These are phyloP conservation scores for Kwoniella mangroviensis DNA, from an alignment of 768 basidiomycete genomes.

Conservation along the genomic window DNA sequence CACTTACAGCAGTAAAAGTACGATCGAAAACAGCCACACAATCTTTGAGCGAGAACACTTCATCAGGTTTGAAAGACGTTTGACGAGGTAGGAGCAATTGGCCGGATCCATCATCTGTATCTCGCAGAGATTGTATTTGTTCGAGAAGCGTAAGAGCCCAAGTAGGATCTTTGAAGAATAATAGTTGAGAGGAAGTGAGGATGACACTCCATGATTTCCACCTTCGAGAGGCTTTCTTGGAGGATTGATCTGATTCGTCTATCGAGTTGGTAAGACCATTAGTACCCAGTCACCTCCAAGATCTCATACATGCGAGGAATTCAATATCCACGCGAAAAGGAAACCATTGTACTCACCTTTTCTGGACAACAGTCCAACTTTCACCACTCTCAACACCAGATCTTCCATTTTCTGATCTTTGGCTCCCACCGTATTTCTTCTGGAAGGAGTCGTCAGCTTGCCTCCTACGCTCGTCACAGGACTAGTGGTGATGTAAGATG, in stretches of 20 bases:
- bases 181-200: conserved; percentile 84
- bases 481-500: background rate
- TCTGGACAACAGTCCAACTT: conserved; percentile 76
- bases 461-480: conserved; percentile 11
- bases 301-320: background rate
- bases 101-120: conserved; percentile 17
- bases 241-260: conserved; percentile 72
- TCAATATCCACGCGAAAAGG: too few relatives aligned
- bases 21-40: conserved; percentile 79
- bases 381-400: conserved; percentile 70
- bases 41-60: conserved; percentile 76
- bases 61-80: conserved; percentile 72
- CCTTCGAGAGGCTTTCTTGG: conserved; percentile 79
- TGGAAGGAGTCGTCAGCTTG: conserved; percentile 16
- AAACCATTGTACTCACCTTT: conserved; percentile 61
- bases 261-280: background rate
- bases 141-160: conserved; percentile 52
- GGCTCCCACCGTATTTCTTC: conserved; percentile 8
- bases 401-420: conserved; percentile 10
- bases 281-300: background rate
- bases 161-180: conserved; percentile 70
- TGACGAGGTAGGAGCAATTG: conserved; percentile 57
- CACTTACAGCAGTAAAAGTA: conserved; percentile 73
- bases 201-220: conserved; percentile 87
- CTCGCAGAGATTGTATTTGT: conserved; percentile 30